Evolutionary conservation across 164 flowering plant genomes (phyloP).

Genomic region (Vitis rupestris): DNA sequence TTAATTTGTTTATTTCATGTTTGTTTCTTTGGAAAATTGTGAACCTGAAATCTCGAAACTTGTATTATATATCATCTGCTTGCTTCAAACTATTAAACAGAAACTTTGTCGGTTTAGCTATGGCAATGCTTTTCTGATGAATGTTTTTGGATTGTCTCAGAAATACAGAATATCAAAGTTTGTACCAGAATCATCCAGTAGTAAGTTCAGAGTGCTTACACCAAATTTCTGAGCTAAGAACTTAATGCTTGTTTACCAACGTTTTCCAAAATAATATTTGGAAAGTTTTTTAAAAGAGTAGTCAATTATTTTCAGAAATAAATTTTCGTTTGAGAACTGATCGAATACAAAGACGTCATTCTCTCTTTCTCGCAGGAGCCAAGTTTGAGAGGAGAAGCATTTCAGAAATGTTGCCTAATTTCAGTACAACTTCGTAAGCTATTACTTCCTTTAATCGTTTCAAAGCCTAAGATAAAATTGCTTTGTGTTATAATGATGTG

Average conservation of each 20-base stretch:
- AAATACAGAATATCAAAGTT: slow-evolving; percentile 66
- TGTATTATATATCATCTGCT: too few species aligned
- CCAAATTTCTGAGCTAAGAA: not conserved
- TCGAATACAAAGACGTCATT: too few species aligned
- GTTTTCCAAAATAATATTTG: not conserved
- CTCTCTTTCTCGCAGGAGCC: slow-evolving; percentile 27
- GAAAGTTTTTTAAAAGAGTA: not conserved
- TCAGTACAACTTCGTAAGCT: slow-evolving; percentile 56
- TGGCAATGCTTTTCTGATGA: too few species aligned
- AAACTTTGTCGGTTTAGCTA: too few species aligned
- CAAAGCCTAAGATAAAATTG: too few species aligned
- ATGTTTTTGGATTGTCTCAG: slow-evolving; percentile 24
- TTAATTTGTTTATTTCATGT: not conserved
- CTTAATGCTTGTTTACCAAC: too few species aligned
- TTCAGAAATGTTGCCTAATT: slow-evolving; percentile 63
- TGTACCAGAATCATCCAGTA: slow-evolving; percentile 42
- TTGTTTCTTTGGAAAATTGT: not conserved
- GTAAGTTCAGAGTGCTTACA: slow-evolving; percentile 25
- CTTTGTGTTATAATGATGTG: too few species aligned
- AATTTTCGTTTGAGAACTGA: too few species aligned
- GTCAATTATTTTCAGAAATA: too few species aligned
- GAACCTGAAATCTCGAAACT: too few species aligned
- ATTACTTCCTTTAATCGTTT: too few species aligned
- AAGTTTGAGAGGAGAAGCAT: slow-evolving; percentile 47
- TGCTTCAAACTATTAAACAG: too few species aligned